Base-by-base conservation (phyloP, 306 rosid species). In the Mucuna pruriens region DNA sequence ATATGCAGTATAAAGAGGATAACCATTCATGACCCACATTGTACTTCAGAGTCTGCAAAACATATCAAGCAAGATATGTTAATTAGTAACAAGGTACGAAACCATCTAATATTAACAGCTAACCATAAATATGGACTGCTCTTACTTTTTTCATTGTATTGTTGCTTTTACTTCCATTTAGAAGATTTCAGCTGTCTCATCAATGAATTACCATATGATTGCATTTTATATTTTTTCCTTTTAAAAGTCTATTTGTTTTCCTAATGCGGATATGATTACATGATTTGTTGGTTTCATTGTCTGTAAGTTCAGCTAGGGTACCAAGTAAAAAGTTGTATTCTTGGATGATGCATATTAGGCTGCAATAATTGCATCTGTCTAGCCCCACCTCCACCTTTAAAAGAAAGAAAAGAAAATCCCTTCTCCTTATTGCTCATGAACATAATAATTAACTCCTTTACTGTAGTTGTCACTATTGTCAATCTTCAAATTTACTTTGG, bases 1-100 rank as follows among this genome's bases (percentile, higher is more conserved):
- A 57, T 78, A 77, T 85, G 80, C 89, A 96, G 99, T 34, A 87
- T 96, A 86, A 92, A 88, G 80, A 86, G 81, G 74, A 67, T 93
- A 42, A 85, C 83, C 78, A 71, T 96, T 72, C 86, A 82, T 72
- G 89, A 89, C 23, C 99, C 97, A 2, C 86, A 78, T 69, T 78
- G 88, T 49, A 34, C 62, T 44, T 90, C 88, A 33, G 94, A 82
- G 64, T 73, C 90, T 39, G 72, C 88, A 48, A 93, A 85, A 81
- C 88, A 86, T 61, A 55, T 75, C 74, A 95, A 88, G 90, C 87
- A 81, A 33, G 91, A 90, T 49, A 77, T 71, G 83, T 81, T 84
- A 12, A 75, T 90, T 74, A 89, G 94, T 81, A 86, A 38, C 63
- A 96, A 92, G 97, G 99, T 96, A 75, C 34, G 79, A 31, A 42